Conservation (phyloP, 202 grass and related monocot genomes). For the Setaria viridis region DNA sequence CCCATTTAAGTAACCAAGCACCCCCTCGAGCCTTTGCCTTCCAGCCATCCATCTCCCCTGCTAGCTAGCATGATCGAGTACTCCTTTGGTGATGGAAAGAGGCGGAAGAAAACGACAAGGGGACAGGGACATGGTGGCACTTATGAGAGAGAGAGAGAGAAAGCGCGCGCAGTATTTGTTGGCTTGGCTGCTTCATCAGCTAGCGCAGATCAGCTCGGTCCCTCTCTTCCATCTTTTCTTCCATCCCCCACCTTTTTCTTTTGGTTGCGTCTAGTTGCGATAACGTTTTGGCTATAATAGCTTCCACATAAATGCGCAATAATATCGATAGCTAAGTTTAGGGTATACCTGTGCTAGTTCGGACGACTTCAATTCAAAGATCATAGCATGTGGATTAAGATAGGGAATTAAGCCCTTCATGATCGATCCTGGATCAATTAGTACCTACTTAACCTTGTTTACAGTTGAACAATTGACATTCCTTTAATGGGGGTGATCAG, state of each 20-base stretch:
- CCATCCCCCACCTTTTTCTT: conserved; percentile 10
- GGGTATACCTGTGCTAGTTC: too few species aligned
- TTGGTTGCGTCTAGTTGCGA: conserved; percentile 23
- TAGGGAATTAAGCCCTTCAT: too few species aligned
- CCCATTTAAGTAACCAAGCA: too few species aligned
- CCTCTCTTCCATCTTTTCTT: conserved; percentile 19
- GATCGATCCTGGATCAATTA: too few species aligned
- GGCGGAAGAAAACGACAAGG: conserved; percentile 42
- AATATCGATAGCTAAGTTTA: neutral
- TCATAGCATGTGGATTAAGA: too few species aligned
- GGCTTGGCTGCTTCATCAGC: neutral
- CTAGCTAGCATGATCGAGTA: neutral
- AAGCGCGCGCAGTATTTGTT: neutral
- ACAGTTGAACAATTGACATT: too few species aligned
- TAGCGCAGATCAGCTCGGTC: neutral
- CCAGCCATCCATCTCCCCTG: neutral
- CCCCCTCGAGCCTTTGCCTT: neutral
- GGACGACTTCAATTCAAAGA: neutral
- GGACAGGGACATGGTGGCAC: conserved; percentile 47
- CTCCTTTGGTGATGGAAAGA: neutral
- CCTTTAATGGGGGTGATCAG: too few species aligned
- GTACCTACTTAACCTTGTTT: too few species aligned
- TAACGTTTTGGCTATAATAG: conserved; percentile 5
- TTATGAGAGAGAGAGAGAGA: conserved; percentile 40
- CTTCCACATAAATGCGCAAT: conserved; percentile 1